These are phyloP conservation scores for Mrakia blollopis DNA, from an alignment of 768 basidiomycete species.

Conservation along the genomic window DNA sequence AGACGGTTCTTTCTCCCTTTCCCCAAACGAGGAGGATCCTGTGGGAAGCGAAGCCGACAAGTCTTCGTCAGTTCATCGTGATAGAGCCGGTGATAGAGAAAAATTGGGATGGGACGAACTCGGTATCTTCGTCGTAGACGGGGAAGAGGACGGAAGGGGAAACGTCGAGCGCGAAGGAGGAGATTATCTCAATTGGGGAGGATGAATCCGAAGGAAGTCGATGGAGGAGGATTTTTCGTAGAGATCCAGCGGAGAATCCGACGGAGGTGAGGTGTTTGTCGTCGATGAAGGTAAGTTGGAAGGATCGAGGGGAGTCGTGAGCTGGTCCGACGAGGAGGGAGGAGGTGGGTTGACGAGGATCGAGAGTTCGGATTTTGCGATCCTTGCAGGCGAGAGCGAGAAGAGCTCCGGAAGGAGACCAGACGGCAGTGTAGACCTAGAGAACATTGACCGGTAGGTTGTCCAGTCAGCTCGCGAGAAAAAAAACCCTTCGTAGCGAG, in stretches of 20 bases:
- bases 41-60: no score
- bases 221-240: slow-evolving; percentile 44
- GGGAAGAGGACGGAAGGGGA: slow-evolving; percentile 46
- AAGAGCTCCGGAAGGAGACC: slow-evolving; percentile 38
- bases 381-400: slow-evolving; percentile 45
- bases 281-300: slow-evolving; percentile 44
- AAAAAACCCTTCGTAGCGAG: no score
- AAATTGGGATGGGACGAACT: no score
- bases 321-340: slow-evolving; percentile 25
- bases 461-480: neutral
- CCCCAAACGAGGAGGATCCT: slow-evolving; percentile 45
- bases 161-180: slow-evolving; percentile 41
- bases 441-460: no score
- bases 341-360: slow-evolving; percentile 41
- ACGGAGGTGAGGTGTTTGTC: slow-evolving; percentile 39
- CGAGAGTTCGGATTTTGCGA: slow-evolving; percentile 41
- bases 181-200: slow-evolving; percentile 34
- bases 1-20: slow-evolving; percentile 44
- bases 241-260: slow-evolving; percentile 44
- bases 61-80: no score
- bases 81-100: no score
- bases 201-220: slow-evolving; percentile 20
- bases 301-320: slow-evolving; percentile 44
- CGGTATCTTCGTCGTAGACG: slow-evolving; percentile 44
- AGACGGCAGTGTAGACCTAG: slow-evolving; percentile 41